A percentile compares a stretch with the other conserved stretches of the same genome.
These are phyloP conservation scores for Fraxinus nigra DNA, from an alignment of 305 asterid species.

Conservation along the genomic window DNA sequence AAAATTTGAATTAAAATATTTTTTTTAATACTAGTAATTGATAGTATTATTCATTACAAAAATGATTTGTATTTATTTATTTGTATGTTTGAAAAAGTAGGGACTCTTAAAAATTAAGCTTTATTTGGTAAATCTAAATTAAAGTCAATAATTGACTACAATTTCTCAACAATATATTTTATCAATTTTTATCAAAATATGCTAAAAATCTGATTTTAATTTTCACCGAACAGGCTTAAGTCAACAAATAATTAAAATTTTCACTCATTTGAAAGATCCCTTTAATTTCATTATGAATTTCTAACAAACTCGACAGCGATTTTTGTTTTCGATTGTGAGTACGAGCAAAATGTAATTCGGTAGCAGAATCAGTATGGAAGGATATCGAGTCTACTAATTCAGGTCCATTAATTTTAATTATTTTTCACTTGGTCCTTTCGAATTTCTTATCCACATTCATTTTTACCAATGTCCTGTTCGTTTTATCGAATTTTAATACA, in stretches of 20 bases:
- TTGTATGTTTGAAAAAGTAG: background rate
- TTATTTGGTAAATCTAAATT: no score
- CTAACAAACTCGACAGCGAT: background rate
- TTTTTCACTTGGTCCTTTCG: background rate
- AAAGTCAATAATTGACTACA: background rate
- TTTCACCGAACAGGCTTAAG: background rate
- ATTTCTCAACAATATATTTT: background rate
- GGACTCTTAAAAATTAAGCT: background rate
- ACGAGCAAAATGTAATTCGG: conserved; percentile 52
- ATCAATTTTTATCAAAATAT: background rate
- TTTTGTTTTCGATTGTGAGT: background rate
- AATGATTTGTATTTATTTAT: no score
- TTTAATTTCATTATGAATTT: background rate
- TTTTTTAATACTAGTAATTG: no score
- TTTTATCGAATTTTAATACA: background rate
- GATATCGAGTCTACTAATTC: conserved; percentile 60
- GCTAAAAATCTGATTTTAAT: no score
- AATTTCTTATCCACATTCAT: background rate
- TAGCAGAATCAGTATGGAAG: conserved; percentile 70
- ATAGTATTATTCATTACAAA: no score
- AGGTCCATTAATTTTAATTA: conserved; percentile 34
- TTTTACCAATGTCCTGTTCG: background rate
- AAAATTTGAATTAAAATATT: no score
- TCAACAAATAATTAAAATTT: no score
- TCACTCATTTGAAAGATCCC: background rate